Conservation (phyloP, 2,329 filamentous ascomycete genomes). For the Fusarium clavum region DNA sequence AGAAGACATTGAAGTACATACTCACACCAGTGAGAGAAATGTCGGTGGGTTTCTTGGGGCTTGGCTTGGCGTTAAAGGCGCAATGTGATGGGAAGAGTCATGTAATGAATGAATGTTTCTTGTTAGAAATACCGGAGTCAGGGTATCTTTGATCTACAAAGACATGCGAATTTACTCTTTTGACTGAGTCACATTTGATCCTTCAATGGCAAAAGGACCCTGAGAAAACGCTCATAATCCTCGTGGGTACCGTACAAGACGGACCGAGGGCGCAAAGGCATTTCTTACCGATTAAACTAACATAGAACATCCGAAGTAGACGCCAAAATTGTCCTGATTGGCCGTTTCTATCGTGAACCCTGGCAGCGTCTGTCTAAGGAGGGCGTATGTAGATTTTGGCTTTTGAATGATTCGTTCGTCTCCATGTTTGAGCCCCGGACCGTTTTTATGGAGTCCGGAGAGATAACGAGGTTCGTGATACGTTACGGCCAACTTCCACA, state of each 20-base stretch:
- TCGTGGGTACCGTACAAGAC: constrained; percentile 29
- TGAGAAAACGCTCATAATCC: constrained; percentile 14
- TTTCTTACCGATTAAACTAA: constrained; percentile 38
- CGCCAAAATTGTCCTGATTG: constrained; percentile 46
- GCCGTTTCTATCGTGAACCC: constrained; percentile 14
- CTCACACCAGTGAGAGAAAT: constrained; percentile 23
- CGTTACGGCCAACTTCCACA: constrained; percentile 25
- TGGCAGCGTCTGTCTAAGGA: constrained; percentile 25
- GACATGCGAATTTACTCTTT: neutral
- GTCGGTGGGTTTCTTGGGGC: constrained; percentile 33
- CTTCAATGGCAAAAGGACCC: neutral
- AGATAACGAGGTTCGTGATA: constrained; percentile 26
- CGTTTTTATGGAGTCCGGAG: constrained; percentile 33
- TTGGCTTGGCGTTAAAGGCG: constrained; percentile 41
- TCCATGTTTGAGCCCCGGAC: constrained; percentile 25
- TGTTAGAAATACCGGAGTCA: constrained; percentile 19
- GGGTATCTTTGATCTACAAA: neutral
- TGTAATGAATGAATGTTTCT: constrained; percentile 12
- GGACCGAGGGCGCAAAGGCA: constrained; percentile 36
- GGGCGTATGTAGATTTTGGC: constrained; percentile 6
- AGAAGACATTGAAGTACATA: constrained; percentile 23
- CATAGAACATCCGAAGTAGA: constrained; percentile 43
- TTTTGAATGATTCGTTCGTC: constrained; percentile 19
- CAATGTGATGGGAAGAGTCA: constrained; percentile 32
- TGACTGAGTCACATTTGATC: neutral